Percentiles rank a stretch among this genome's conserved stretches.
These are phyloP conservation scores for Quercus variabilis DNA, from an alignment of 306 rosid species.

Conservation along the genomic window DNA sequence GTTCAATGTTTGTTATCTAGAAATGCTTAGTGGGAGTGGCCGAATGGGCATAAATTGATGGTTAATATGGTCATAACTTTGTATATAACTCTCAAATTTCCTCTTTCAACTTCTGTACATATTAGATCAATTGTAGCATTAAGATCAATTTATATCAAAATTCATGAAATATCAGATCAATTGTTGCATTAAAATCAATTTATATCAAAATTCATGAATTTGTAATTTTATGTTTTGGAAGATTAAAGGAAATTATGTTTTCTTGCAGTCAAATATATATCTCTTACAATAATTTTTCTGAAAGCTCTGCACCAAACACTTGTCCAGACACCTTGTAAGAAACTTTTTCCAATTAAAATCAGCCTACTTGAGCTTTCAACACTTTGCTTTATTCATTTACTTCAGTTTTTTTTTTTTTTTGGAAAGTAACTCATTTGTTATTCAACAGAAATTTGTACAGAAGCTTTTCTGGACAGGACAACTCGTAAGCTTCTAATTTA, in stretches of 20 bases:
- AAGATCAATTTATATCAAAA: too few relatives aligned
- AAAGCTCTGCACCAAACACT: neutral
- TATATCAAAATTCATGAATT: neutral
- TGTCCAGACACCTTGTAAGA: constrained; percentile 14
- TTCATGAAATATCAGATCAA: too few relatives aligned
- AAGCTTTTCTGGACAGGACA: constrained; percentile 5
- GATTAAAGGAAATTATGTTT: neutral
- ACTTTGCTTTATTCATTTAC: neutral
- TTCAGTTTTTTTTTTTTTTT: too few relatives aligned
- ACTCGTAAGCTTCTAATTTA: constrained; percentile 15
- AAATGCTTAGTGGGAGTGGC: too few relatives aligned
- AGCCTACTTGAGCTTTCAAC: neutral
- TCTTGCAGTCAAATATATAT: constrained; percentile 11
- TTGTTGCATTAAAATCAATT: too few relatives aligned
- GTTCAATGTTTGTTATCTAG: neutral
- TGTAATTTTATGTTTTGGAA: neutral
- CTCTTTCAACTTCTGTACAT: neutral
- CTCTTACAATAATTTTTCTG: constrained; percentile 24
- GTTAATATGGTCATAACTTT: neutral
- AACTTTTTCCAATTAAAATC: neutral
- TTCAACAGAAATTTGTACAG: constrained; percentile 25
- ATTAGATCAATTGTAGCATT: neutral
- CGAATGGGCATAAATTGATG: too few relatives aligned
- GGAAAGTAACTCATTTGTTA: neutral
- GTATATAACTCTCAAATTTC: neutral